These are phyloP conservation scores for Nicotiana tomentosiformis DNA, from an alignment of 257 asterid genomes.

Conservation along the genomic window DNA sequence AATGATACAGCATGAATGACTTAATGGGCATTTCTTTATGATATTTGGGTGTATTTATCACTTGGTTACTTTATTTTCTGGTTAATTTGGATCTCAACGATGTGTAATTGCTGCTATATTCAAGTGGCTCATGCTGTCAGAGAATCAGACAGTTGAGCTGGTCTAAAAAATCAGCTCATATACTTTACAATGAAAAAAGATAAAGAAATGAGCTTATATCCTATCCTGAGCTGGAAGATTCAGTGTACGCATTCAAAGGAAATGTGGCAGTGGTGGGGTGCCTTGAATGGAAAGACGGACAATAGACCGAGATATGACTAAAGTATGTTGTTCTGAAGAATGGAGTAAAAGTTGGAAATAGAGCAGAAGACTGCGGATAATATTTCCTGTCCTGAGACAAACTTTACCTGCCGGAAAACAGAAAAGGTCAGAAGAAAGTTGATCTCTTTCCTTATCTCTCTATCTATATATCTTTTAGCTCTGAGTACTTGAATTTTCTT, in stretches of 20 bases:
- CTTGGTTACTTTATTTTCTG: background rate
- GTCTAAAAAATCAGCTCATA: background rate
- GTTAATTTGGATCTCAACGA: background rate
- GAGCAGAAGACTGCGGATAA: background rate
- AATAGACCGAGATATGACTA: background rate
- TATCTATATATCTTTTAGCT: background rate
- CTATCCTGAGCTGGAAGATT: background rate
- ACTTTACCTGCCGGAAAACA: background rate
- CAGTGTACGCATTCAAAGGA: background rate
- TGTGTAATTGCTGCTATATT: background rate
- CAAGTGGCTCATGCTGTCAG: background rate
- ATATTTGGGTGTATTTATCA: background rate
- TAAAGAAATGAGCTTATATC: background rate
- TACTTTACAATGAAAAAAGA: background rate
- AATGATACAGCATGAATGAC: background rate
- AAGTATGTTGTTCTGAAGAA: background rate
- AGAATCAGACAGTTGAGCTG: slow-evolving; percentile 4
- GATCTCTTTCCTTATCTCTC: background rate
- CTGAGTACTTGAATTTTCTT: background rate
- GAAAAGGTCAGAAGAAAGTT: slow-evolving; percentile 3
- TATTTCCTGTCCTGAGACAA: background rate
- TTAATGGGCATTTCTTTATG: background rate
- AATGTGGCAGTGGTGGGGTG: background rate
- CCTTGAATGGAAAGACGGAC: background rate
- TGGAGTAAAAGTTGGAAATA: background rate